Conservation (phyloP, 108 stramenopile species). For the Cylindrotheca fusiformis region DNA sequence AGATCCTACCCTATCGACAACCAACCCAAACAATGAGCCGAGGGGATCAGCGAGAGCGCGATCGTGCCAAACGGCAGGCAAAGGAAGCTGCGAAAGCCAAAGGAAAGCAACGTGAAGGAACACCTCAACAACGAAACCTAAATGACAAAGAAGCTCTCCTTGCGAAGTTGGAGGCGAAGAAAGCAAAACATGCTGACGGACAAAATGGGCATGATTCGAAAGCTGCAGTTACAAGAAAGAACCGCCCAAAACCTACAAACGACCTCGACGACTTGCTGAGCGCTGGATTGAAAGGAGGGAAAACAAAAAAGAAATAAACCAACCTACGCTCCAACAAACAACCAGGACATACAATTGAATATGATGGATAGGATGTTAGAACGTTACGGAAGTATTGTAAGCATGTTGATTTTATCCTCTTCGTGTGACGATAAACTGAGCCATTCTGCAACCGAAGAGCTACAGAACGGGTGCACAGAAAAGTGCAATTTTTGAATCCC, state of each 20-base stretch:
- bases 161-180: slow-evolving; percentile 74
- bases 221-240: slow-evolving; percentile 47
- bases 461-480: too few relatives aligned
- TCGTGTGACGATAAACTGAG: too few relatives aligned
- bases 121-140: slow-evolving; percentile 59
- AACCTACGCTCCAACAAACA: too few relatives aligned
- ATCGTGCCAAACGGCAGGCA: slow-evolving; percentile 76
- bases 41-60: slow-evolving; percentile 79
- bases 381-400: too few relatives aligned
- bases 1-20: too few relatives aligned
- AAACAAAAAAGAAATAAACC: slow-evolving; percentile 35
- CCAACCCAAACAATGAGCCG: slow-evolving; percentile 70
- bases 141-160: slow-evolving; percentile 65
- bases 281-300: slow-evolving; percentile 51
- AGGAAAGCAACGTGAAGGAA: slow-evolving; percentile 56
- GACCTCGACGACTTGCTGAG: slow-evolving; percentile 63
- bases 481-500: too few relatives aligned
- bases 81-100: slow-evolving; percentile 46
- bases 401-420: too few relatives aligned
- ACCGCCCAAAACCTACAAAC: slow-evolving; percentile 40
- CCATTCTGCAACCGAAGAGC: too few relatives aligned
- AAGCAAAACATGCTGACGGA: slow-evolving; percentile 46
- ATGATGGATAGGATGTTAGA: too few relatives aligned
- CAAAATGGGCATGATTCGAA: slow-evolving; percentile 15
- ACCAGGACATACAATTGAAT: too few relatives aligned